Evolutionary conservation across 1,284 basidiomycete genomes (phyloP).

Genomic region (Cutaneotrichosporon sp.): DNA sequence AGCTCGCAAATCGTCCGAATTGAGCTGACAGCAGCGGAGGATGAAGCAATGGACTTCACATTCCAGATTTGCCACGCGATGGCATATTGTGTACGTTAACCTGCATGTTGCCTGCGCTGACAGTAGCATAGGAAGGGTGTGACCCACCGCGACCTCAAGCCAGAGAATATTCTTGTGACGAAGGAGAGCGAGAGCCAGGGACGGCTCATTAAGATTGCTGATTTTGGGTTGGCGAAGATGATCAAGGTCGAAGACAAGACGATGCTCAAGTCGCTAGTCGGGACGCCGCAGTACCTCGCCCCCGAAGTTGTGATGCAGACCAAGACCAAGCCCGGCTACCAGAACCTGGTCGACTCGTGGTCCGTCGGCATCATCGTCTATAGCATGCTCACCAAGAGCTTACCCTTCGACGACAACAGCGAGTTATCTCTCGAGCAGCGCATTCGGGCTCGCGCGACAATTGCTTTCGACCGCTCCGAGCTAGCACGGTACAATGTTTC

Average conservation of each 20-base stretch:
- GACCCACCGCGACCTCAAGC: conserved; percentile 87
- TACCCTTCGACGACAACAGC: conserved; percentile 48
- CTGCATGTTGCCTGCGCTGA: conserved; percentile 1
- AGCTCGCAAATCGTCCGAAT: conserved; percentile 33
- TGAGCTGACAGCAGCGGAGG: conserved; percentile 34
- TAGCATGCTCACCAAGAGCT: conserved; percentile 52
- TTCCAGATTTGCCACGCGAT: conserved; percentile 48
- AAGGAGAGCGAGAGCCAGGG: conserved; percentile 25
- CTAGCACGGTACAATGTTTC: conserved; percentile 43
- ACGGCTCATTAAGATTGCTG: conserved; percentile 59
- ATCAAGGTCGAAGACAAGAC: conserved; percentile 41
- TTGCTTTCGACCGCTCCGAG: conserved; percentile 60
- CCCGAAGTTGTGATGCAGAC: conserved; percentile 65
- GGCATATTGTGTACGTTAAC: conserved; percentile 43
- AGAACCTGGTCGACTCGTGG: conserved; percentile 84
- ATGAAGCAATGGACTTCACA: conserved; percentile 37
- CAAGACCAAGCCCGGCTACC: conserved; percentile 62
- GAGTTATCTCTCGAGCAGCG: conserved; percentile 46
- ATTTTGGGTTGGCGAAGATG: conserved; percentile 88
- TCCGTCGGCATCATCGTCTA: conserved; percentile 87
- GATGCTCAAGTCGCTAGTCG: conserved; percentile 48
- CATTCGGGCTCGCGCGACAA: conserved; percentile 56
- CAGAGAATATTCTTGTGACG: conserved; percentile 54
- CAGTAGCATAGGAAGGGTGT: conserved; percentile 50
- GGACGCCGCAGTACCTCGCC: conserved; percentile 48